Percentiles rank a stretch among this genome's conserved stretches.
Conservation (phyloP, 1,139 yeast species). For the Yamadazyma kanchanaburiensis region DNA sequence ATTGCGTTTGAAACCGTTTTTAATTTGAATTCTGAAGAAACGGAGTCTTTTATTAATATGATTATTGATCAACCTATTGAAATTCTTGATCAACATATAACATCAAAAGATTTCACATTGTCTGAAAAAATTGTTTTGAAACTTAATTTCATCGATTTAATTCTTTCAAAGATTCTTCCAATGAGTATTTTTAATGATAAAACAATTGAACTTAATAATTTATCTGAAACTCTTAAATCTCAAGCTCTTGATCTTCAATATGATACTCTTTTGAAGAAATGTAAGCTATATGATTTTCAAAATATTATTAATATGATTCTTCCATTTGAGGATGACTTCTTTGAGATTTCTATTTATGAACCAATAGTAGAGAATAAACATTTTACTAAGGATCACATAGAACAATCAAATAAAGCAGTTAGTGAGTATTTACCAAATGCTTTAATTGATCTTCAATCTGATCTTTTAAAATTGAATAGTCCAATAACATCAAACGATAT, state of each 20-base stretch:
- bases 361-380: slow-evolving; percentile 64
- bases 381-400: slow-evolving; percentile 43
- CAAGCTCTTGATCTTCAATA: slow-evolving; percentile 42
- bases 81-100: slow-evolving; percentile 36
- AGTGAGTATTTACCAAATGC: slow-evolving; percentile 58
- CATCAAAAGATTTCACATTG: slow-evolving; percentile 23
- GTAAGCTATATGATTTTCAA: slow-evolving; percentile 53
- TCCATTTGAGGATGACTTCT: slow-evolving; percentile 51
- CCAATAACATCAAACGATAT: slow-evolving; percentile 60
- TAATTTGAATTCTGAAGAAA: slow-evolving; percentile 30
- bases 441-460: slow-evolving; percentile 57
- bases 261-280: slow-evolving; percentile 40
- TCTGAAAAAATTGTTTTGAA: slow-evolving; percentile 42
- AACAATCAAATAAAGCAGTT: slow-evolving; percentile 38
- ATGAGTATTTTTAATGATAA: slow-evolving; percentile 36
- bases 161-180: slow-evolving; percentile 54
- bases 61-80: slow-evolving; percentile 50
- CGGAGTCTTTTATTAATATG: slow-evolving; percentile 29
- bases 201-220: slow-evolving; percentile 34
- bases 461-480: slow-evolving; percentile 56
- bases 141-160: slow-evolving; percentile 58
- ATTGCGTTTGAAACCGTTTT: slow-evolving; percentile 35
- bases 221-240: slow-evolving; percentile 28
- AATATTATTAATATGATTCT: slow-evolving; percentile 70
- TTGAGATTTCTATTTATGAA: slow-evolving; percentile 54